These are phyloP conservation scores for Acanthamoeba divionensis DNA, from an alignment of 208 protist species.

Conservation along the genomic window DNA sequence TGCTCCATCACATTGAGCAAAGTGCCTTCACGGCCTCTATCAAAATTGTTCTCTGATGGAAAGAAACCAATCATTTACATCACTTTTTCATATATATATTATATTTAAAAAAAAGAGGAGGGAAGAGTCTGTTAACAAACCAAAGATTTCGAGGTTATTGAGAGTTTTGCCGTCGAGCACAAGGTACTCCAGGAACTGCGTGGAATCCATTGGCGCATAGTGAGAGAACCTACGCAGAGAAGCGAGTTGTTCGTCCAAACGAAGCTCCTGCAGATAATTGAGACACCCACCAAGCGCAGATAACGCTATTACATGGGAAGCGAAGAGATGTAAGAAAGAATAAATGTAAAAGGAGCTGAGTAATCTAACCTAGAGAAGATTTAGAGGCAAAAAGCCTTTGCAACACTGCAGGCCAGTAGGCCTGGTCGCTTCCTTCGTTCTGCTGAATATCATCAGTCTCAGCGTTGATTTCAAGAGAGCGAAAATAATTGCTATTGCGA, in stretches of 20 bases:
- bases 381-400: no score
- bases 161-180: slow-evolving; percentile 71
- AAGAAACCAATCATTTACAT: not conserved
- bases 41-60: slow-evolving; percentile 55
- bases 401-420: no score
- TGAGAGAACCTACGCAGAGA: not conserved
- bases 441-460: no score
- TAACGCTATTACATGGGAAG: not conserved
- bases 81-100: not conserved
- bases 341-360: no score
- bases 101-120: not conserved
- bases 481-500: not conserved
- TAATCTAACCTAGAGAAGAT: no score
- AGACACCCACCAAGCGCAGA: slow-evolving; percentile 63
- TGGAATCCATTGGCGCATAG: not conserved
- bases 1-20: slow-evolving; percentile 70
- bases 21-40: slow-evolving; percentile 60
- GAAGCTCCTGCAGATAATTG: slow-evolving; percentile 60
- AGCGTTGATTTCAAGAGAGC: not conserved
- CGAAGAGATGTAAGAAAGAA: not conserved
- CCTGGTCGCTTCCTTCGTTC: no score
- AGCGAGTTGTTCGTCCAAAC: slow-evolving; percentile 58
- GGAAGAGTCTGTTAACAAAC: not conserved
- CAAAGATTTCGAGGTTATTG: slow-evolving; percentile 71
- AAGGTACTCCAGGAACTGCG: slow-evolving; percentile 35